These are phyloP conservation scores for Carex pumila DNA, from an alignment of 176 grass and related monocot genomes.

Conservation along the genomic window DNA sequence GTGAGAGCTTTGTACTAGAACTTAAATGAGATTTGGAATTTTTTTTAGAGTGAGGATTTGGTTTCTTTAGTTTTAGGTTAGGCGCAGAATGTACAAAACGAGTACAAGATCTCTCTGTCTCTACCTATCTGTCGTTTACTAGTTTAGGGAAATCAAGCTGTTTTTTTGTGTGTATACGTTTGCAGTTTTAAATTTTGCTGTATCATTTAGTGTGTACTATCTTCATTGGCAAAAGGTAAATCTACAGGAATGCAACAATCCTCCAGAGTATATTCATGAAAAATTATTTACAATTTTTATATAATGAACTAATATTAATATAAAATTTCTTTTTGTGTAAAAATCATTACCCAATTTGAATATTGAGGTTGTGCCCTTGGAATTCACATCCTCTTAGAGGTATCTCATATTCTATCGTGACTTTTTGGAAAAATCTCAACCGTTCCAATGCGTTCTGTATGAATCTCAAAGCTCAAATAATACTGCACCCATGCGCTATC, in stretches of 20 bases:
- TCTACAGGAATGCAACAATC: background rate
- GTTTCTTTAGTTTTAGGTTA: conserved; percentile 7
- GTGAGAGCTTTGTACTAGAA: conserved; percentile 25
- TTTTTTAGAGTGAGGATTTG: conserved; percentile 21
- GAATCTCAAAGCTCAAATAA: too few relatives aligned
- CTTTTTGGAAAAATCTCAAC: too few relatives aligned
- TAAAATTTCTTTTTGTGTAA: background rate
- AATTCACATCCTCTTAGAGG: too few relatives aligned
- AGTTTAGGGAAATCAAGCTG: background rate
- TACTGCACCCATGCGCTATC: too few relatives aligned
- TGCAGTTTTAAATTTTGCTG: background rate
- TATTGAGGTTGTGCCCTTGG: background rate
- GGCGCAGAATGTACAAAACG: conserved; percentile 11
- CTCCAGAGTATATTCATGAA: background rate
- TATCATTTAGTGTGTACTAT: background rate
- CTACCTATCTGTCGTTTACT: background rate
- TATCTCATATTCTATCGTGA: too few relatives aligned
- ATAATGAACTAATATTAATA: background rate
- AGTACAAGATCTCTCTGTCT: background rate
- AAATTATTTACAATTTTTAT: background rate
- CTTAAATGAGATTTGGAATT: background rate
- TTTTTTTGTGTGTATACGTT: background rate
- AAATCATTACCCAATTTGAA: background rate
- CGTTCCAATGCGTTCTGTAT: too few relatives aligned
- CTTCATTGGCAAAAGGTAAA: background rate